A percentile compares a stretch with the other conserved stretches of the same genome.
Evolutionary conservation across 768 basidiomycete species (phyloP).

Genomic region (Kwoniella pini): DNA sequence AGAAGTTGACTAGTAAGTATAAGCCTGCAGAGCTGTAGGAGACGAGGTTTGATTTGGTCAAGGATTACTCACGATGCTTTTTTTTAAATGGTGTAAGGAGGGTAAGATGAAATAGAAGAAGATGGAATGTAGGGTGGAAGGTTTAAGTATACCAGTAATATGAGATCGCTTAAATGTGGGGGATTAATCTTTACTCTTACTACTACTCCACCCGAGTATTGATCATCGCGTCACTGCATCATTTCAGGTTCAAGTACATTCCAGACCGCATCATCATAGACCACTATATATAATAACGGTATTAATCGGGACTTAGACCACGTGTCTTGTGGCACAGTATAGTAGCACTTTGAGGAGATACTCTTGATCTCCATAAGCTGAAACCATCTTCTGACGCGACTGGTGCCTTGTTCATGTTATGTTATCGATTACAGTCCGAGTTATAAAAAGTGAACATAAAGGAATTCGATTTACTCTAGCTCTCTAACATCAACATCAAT

Average conservation of each 20-base stretch:
- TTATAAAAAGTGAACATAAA: background rate
- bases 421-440: background rate
- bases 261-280: background rate
- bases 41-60: background rate
- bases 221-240: constrained; percentile 16
- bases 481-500: background rate
- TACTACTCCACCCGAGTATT: constrained; percentile 5
- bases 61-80: constrained; percentile 23
- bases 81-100: constrained; percentile 5
- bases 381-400: background rate
- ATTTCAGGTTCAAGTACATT: background rate
- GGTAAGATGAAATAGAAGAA: constrained; percentile 8
- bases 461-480: background rate
- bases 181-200: too few relatives aligned
- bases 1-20: constrained; percentile 37
- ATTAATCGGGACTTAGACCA: background rate
- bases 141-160: background rate
- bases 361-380: background rate
- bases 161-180: background rate
- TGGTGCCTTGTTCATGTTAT: background rate
- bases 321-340: constrained; percentile 18
- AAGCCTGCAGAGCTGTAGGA: constrained; percentile 22
- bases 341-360: background rate
- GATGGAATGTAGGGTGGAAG: constrained; percentile 11
- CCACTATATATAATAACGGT: background rate